Evolutionary conservation across 1,139 yeast species (phyloP), one percentile per base, ranked within the genome.

Genomic region (Sugiyamaella pinicola): DNA sequence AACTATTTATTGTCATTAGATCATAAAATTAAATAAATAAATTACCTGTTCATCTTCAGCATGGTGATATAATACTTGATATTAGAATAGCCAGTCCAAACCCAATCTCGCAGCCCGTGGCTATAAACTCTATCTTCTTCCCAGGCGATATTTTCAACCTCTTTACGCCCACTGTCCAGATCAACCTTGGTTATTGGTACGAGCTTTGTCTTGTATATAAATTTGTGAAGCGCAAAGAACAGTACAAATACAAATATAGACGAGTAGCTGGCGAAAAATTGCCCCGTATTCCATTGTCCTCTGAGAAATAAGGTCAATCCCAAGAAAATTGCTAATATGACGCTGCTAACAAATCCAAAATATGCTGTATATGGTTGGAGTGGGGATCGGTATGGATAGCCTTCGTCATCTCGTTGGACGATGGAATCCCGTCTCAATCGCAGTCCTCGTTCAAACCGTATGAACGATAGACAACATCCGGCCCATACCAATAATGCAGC

Each of bases 401-500:
- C 63, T n/a, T 63, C 61, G 41, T 61, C 66, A 44, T 60, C 59
- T 24, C 73, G 62, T 44, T 64, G 60, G 13, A 64, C 59, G 15
- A 66, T 59, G 19, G 47, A 21, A 47, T 66, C 66, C 12, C 59
- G 52, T 17, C 95, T 72, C 50, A 79, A 69, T 59, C 81, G 75
- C 55, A 88, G 71, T 0, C 91, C 96, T 60, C 78, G 78, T 67
- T 79, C 84, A 63, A 87, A 88, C 51, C 96, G 70, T 29, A 87
- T 70, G 64, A 78, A 88, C 1, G 93, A 79, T 15, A 87, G 68
- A 60, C 89, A 83, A 86, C 88, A 85, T 4, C 91, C 87, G 54
- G 84, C 80, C 96, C 96, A 88, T 49, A 85, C 87, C 31, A 87
- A 68, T 51, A 87, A 77, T 1, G 89, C 88, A 0, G 91, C 79